Evolutionary conservation across 495 filamentous ascomycete species (phyloP).

Genomic region (Massariosphaeria phaeospora): DNA sequence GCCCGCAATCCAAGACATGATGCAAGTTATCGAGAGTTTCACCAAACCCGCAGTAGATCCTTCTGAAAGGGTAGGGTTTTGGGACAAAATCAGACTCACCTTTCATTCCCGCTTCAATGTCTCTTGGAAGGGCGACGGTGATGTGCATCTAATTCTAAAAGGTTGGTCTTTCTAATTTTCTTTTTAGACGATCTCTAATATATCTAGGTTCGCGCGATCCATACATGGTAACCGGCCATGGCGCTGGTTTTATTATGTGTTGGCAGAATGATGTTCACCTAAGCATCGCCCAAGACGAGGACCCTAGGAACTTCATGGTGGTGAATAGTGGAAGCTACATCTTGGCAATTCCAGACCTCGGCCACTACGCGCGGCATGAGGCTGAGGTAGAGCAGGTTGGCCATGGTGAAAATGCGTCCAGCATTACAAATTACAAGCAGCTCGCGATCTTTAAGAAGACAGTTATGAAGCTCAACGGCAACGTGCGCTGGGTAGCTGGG

Average conservation of each 20-base stretch:
- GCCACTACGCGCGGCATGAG: slow-evolving; percentile 67
- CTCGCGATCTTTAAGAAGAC: slow-evolving; percentile 90
- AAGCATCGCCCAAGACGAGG: slow-evolving; percentile 72
- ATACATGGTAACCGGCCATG: slow-evolving; percentile 86
- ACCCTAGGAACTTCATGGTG: slow-evolving; percentile 89
- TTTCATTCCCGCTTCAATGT: slow-evolving; percentile 90
- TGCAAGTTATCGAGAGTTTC: slow-evolving; percentile 98
- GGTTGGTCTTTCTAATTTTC: slow-evolving; percentile 44
- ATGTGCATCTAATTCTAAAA: slow-evolving; percentile 92
- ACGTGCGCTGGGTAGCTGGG: slow-evolving; percentile 84
- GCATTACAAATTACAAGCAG: slow-evolving; percentile 62
- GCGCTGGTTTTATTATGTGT: slow-evolving; percentile 94
- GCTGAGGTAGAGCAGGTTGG: slow-evolving; percentile 49
- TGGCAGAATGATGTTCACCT: slow-evolving; percentile 90
- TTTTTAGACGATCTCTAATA: not conserved
- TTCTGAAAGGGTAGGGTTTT: slow-evolving; percentile 91
- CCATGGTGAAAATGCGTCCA: slow-evolving; percentile 53
- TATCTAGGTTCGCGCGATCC: slow-evolving; percentile 72
- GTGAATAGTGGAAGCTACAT: slow-evolving; percentile 93
- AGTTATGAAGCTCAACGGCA: slow-evolving; percentile 94
- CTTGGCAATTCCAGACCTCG: slow-evolving; percentile 88
- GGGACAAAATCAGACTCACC: slow-evolving; percentile 95
- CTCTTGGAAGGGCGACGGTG: slow-evolving; percentile 89
- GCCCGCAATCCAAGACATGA: slow-evolving; percentile 98
- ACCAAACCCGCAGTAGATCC: slow-evolving; percentile 92